Conservation (phyloP, 805 yeast genomes). For the Saccharomycopsis fermentans region DNA sequence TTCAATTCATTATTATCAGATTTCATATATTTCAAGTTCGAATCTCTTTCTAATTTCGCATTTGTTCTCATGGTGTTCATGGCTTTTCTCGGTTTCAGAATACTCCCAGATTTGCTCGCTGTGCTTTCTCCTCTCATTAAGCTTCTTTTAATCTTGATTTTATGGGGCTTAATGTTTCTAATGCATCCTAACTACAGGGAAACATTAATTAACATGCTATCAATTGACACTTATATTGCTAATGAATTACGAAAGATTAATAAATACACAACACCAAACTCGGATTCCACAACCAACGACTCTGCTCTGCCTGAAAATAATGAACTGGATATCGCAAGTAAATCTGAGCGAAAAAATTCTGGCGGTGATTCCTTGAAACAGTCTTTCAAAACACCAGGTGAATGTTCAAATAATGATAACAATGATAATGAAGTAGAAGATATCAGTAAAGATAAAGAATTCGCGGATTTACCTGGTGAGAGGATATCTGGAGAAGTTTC, state of each 20-base stretch:
- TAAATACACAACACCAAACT: too few relatives aligned
- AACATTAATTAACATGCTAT: constrained; percentile 26
- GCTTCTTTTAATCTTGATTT: constrained; percentile 25
- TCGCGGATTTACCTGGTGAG: background rate
- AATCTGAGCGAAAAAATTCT: background rate
- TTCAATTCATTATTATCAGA: constrained; percentile 38
- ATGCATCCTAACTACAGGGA: constrained; percentile 49
- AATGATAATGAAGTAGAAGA: background rate
- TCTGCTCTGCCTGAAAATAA: background rate
- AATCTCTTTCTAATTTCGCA: constrained; percentile 43
- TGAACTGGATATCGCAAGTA: background rate
- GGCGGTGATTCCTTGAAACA: background rate
- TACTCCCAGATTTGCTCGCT: constrained; percentile 23
- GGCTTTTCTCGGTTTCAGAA: constrained; percentile 24
- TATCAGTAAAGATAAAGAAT: background rate
- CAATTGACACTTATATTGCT: constrained; percentile 4
- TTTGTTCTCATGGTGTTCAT: constrained; percentile 32
- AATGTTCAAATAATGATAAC: background rate
- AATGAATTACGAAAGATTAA: background rate
- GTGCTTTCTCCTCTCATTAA: constrained; percentile 29
- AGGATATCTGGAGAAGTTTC: background rate
- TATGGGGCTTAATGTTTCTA: constrained; percentile 40
- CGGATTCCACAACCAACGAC: background rate
- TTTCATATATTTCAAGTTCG: constrained; percentile 57
- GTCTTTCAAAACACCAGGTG: too few relatives aligned